phyloP scores from a whole-genome alignment of 129 eudicot species.

The Oenanthe sinensis region DNA sequence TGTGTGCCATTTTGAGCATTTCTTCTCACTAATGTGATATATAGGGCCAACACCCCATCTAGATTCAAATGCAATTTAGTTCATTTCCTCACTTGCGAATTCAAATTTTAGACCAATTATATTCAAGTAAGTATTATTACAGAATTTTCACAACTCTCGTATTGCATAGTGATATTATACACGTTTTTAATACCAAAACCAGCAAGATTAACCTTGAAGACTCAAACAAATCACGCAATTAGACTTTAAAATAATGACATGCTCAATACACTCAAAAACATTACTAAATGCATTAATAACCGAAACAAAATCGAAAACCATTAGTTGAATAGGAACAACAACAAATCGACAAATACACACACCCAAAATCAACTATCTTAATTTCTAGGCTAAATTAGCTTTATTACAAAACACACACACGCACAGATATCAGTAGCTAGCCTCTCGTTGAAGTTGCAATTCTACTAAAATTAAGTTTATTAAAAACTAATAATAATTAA shows the following conservation, averaged over 20 bases:
- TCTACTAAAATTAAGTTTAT: not conserved
- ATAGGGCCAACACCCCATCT: too few relatives aligned
- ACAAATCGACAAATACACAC: not conserved
- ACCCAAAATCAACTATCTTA: not conserved
- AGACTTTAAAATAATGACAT: not conserved
- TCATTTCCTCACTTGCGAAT: not conserved
- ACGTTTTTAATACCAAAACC: not conserved
- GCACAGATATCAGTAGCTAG: not conserved
- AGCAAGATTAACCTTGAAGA: not conserved
- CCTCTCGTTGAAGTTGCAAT: not conserved
- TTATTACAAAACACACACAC: not conserved
- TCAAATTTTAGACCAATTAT: not conserved
- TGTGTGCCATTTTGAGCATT: too few relatives aligned
- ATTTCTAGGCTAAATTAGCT: too few relatives aligned
- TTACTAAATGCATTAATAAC: not conserved
- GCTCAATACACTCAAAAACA: not conserved
- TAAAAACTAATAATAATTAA: not conserved
- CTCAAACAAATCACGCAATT: not conserved
- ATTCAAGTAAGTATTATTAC: not conserved
- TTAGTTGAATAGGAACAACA: not conserved
- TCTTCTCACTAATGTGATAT: too few relatives aligned
- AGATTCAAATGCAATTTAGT: not conserved
- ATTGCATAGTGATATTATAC: not conserved
- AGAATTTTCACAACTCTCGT: not conserved
- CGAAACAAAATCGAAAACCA: not conserved